These are phyloP conservation scores for Vaccinium darrowii DNA, from an alignment of 148 eudicot genomes.

Conservation along the genomic window DNA sequence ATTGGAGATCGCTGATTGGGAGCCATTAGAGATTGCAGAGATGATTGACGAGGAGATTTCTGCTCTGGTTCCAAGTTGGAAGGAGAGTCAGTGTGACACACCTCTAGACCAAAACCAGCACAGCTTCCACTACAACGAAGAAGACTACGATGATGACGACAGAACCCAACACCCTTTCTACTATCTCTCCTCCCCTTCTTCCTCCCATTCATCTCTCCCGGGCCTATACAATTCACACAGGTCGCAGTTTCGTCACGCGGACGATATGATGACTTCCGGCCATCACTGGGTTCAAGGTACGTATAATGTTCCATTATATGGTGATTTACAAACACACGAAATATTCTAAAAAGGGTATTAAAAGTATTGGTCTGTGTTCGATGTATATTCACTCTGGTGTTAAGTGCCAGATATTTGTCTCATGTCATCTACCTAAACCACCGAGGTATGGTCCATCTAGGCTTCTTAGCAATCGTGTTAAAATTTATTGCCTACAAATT, in stretches of 20 bases:
- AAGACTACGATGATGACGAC: conserved; percentile 32
- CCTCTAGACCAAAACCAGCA: conserved; percentile 37
- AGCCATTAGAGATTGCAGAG: conserved; percentile 43
- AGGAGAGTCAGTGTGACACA: conserved; percentile 20
- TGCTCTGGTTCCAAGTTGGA: conserved; percentile 41
- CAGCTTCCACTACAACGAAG: conserved; percentile 48
- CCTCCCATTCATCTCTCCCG: conserved; percentile 37
- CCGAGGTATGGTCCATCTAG: not conserved
- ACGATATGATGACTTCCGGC: conserved; percentile 30
- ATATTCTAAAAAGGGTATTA: not conserved
- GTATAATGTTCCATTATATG: not conserved
- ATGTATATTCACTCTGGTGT: conserved; percentile 38
- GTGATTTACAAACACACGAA: not conserved
- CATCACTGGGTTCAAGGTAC: conserved; percentile 36
- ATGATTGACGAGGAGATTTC: conserved; percentile 51
- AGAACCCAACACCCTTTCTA: conserved; percentile 22
- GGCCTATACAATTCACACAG: conserved; percentile 21
- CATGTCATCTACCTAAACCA: not conserved
- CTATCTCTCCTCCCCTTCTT: conserved; percentile 33
- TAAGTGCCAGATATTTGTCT: conserved; percentile 28
- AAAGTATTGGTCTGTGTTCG: conserved; percentile 17
- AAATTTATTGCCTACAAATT: not conserved
- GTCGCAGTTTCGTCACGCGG: conserved; percentile 23
- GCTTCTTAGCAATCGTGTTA: not conserved
- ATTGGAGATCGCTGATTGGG: conserved; percentile 46